Evolutionary conservation across 2,329 filamentous ascomycete species (phyloP), one percentile per base, ranked within the genome.

Genomic region (Xylariaceae sp.): DNA sequence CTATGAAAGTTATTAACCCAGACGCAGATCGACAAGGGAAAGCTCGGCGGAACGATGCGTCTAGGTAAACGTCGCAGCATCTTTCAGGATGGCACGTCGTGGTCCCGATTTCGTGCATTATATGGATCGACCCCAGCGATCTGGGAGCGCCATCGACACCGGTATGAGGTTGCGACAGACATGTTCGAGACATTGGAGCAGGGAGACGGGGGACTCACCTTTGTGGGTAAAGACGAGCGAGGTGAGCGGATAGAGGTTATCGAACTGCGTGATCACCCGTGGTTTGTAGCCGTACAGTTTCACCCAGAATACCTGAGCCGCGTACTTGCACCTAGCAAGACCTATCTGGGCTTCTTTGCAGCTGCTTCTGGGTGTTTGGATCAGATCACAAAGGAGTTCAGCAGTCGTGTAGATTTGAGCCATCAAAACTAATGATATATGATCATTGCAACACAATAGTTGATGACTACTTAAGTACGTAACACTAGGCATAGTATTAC

Each of bases 131-230:
- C 75, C 1, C 72, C 78, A 0, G 73, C 75, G 18, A 81, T 89
- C 43, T 75, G 81, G 56, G 92, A 96, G 78, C 85, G 92, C 48
- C 92, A 96, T 73, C 86, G 92, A 57, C 92, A 96, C 75, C 85
- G 91, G 40, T 96, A 96, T 71, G 92, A 96, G 77, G 90, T 96
- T 62, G 96, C 96, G 75, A 91, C 92, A 0, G 82, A 85, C 10
- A 88, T 88, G 68, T 84, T 96, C 50, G 84, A 88, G 3, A 75
- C 76, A 29, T 79, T 96, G 2, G 82, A 90, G 62, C 75, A 82
- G 44, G 32, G 9, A 37, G 12, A 37, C 32, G 84, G 81, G 4
- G 92, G 91, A 0, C 78, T 96, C 29, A 77, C 81, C 42, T 93
- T 96, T 69, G 81, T 93, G 56, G 90, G 89, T 61, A 92, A 91